Evolutionary conservation across 805 yeast species (phyloP).

Genomic region (Candida rishiriensis): DNA sequence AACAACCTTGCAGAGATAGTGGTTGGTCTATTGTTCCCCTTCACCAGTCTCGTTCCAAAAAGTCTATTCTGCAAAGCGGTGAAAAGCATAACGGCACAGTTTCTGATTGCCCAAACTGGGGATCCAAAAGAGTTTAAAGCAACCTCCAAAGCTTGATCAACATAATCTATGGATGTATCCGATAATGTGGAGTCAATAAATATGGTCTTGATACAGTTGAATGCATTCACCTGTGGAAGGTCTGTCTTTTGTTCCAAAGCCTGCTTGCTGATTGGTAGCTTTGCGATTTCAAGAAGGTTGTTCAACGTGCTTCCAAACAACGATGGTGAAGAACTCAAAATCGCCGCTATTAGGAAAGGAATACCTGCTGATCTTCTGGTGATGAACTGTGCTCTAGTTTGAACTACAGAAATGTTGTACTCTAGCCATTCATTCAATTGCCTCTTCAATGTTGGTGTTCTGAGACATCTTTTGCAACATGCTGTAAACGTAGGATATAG

Average conservation of each 20-base stretch:
- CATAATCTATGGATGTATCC: conserved; percentile 42
- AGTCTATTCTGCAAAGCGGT: conserved; percentile 76
- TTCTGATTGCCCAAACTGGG: conserved; percentile 78
- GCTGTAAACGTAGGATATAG: conserved; percentile 76
- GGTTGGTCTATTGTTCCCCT: conserved; percentile 29
- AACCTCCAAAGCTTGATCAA: conserved; percentile 55
- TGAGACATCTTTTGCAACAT: conserved; percentile 55
- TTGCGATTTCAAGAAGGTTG: conserved; percentile 51
- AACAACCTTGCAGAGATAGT: conserved; percentile 50
- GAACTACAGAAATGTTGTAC: conserved; percentile 39
- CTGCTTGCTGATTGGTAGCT: conserved; percentile 39
- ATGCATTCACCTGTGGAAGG: conserved; percentile 90
- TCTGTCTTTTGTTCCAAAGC: conserved; percentile 49
- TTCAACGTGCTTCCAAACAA: conserved; percentile 49
- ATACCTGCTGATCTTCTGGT: conserved; percentile 92
- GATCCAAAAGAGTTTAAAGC: conserved; percentile 62
- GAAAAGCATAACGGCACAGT: conserved; percentile 91
- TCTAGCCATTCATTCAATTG: conserved; percentile 57
- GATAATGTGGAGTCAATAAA: conserved; percentile 70
- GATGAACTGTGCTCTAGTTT: conserved; percentile 60
- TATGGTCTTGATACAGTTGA: conserved; percentile 74
- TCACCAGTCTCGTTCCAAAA: conserved; percentile 52
- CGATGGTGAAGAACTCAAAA: conserved; percentile 50
- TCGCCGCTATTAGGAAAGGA: conserved; percentile 73
- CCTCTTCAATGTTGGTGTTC: conserved; percentile 24